phyloP scores from a whole-genome alignment of 371 early-diverging fungal species.

The Lichtheimia hyalospora region DNA sequence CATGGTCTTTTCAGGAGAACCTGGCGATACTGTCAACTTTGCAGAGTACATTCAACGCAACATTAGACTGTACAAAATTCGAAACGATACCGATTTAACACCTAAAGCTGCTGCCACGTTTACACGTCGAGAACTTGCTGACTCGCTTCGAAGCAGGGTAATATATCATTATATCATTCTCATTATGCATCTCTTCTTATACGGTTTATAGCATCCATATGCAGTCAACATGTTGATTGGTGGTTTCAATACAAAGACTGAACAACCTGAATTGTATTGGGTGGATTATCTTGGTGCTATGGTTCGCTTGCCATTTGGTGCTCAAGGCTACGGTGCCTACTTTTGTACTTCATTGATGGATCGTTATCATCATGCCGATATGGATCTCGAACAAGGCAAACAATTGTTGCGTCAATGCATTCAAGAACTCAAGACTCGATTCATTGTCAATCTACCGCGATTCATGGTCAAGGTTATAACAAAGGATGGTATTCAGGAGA shows the following conservation, averaged over 20 bases:
- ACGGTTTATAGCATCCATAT: slow-evolving; percentile 71
- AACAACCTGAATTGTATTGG: slow-evolving; percentile 85
- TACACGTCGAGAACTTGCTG: slow-evolving; percentile 86
- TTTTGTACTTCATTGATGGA: slow-evolving; percentile 93
- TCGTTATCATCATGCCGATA: slow-evolving; percentile 83
- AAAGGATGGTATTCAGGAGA: slow-evolving; percentile 78
- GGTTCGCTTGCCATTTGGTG: slow-evolving; percentile 83
- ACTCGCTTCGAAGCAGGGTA: slow-evolving; percentile 86
- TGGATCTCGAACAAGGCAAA: slow-evolving; percentile 84
- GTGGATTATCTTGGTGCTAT: slow-evolving; percentile 88
- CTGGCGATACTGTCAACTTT: slow-evolving; percentile 95
- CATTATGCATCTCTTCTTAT: background rate
- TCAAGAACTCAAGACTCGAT: slow-evolving; percentile 83
- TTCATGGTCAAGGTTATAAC: slow-evolving; percentile 86
- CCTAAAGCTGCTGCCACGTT: slow-evolving; percentile 84
- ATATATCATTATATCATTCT: slow-evolving; percentile 10
- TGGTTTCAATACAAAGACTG: slow-evolving; percentile 77
- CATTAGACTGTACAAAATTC: slow-evolving; percentile 86
- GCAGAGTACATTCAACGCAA: slow-evolving; percentile 96
- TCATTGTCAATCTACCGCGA: slow-evolving; percentile 82
- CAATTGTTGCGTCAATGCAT: slow-evolving; percentile 83
- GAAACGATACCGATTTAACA: slow-evolving; percentile 80
- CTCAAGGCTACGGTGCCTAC: slow-evolving; percentile 93
- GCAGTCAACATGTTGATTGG: slow-evolving; percentile 89
- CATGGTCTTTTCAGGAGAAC: slow-evolving; percentile 87